These are phyloP conservation scores for Fraxinus dipetala DNA, from an alignment of 305 asterid species.

Conservation along the genomic window DNA sequence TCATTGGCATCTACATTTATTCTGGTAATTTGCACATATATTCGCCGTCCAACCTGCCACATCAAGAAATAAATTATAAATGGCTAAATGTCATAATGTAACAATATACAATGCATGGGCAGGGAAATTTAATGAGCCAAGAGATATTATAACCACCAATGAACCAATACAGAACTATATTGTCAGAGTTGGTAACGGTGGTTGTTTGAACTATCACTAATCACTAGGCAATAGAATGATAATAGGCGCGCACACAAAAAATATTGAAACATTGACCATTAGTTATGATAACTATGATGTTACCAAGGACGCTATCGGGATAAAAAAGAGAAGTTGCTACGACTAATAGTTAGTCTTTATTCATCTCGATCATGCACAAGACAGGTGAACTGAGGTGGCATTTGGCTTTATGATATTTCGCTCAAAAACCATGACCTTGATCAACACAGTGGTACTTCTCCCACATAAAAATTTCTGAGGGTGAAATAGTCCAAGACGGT, in stretches of 20 bases:
- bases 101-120: not conserved
- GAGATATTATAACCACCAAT: not conserved
- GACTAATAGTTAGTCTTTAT: not conserved
- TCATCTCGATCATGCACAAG: not conserved
- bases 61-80: conserved; percentile 18
- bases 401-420: not conserved
- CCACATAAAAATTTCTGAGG: not conserved
- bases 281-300: not conserved
- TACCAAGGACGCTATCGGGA: not conserved
- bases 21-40: conserved; percentile 68
- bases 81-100: not conserved
- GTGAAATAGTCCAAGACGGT: not conserved
- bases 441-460: not conserved
- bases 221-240: not conserved
- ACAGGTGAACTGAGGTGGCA: not conserved
- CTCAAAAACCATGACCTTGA: not conserved
- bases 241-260: not conserved
- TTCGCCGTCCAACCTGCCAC: conserved; percentile 75
- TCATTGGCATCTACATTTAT: conserved; percentile 88
- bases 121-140: conserved; percentile 4
- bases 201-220: not conserved
- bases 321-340: not conserved
- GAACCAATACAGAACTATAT: not conserved
- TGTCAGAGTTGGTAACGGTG: not conserved
- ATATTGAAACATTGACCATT: not conserved